Conservation (phyloP, 2,329 filamentous ascomycete genomes). For the Cadophora sp. region DNA sequence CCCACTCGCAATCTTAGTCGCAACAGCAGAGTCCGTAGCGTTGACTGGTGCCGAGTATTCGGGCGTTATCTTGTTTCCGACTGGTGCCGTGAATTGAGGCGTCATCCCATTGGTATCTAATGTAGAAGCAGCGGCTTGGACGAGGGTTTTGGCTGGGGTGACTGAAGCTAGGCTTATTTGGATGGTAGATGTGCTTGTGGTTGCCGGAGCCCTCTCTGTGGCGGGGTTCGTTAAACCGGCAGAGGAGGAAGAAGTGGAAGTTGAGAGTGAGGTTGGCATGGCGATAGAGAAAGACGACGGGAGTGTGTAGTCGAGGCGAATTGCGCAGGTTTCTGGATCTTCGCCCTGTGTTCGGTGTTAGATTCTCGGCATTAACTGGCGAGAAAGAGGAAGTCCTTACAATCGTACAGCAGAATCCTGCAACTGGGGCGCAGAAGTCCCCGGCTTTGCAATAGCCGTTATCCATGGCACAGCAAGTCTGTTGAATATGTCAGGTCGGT, state of each 20-base stretch:
- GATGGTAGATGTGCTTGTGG: conserved; percentile 14
- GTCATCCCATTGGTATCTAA: conserved; percentile 9
- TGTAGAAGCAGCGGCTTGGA: not conserved
- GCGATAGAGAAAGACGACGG: not conserved
- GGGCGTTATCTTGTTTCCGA: not conserved
- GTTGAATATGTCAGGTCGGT: not conserved
- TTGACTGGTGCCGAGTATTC: conserved; percentile 10
- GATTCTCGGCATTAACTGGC: too few relatives aligned
- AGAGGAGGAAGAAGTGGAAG: not conserved
- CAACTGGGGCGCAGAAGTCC: conserved; percentile 33
- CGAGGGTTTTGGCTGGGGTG: not conserved
- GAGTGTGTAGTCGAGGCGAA: not conserved
- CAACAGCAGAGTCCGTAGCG: not conserved
- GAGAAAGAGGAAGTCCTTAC: conserved; percentile 17
- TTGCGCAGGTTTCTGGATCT: conserved; percentile 15
- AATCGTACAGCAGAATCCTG: conserved; percentile 34
- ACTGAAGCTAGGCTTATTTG: conserved; percentile 1
- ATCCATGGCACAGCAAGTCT: conserved; percentile 35
- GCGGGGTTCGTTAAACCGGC: not conserved
- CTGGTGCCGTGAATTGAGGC: conserved; percentile 7
- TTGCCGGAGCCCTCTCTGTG: not conserved
- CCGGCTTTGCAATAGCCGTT: conserved; percentile 32
- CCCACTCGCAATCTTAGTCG: not conserved
- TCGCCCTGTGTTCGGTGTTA: conserved; percentile 8
- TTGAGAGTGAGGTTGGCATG: not conserved